A percentile compares a stretch with the other conserved stretches of the same genome.
Conservation (phyloP, 148 eudicot species). For the Dysphania ambrosioides region DNA sequence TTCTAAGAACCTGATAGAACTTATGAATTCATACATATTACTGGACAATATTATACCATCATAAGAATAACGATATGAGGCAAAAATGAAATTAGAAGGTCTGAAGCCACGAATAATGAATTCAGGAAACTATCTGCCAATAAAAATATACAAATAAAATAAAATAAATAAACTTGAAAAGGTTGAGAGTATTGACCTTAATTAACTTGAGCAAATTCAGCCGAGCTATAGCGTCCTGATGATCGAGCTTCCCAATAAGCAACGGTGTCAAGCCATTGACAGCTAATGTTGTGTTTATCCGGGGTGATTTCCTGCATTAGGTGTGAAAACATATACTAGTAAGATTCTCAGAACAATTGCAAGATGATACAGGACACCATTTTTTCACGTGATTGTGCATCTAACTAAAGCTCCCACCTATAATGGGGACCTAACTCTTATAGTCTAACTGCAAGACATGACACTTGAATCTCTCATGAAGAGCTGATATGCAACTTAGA, state of each 20-base stretch:
- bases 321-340: neutral
- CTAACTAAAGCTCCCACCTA: neutral
- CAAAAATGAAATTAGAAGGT: neutral
- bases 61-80: neutral
- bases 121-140: neutral
- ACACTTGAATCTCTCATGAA: neutral
- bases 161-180: no score
- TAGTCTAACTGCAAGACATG: neutral
- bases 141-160: no score
- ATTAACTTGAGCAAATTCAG: conserved; percentile 89
- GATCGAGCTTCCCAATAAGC: conserved; percentile 88
- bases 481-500: neutral
- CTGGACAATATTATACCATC: no score
- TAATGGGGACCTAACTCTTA: neutral
- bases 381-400: neutral
- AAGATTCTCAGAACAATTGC: conserved; percentile 7
- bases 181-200: conserved; percentile 48
- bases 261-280: conserved; percentile 90
- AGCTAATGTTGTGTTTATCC: conserved; percentile 90
- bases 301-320: conserved; percentile 81
- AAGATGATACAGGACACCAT: neutral
- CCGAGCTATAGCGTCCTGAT: conserved; percentile 98
- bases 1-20: neutral
- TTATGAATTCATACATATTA: no score
- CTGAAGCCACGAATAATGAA: neutral